These are phyloP conservation scores for Rhodotorula babjevae DNA, from an alignment of 768 basidiomycete species.

Conservation along the genomic window DNA sequence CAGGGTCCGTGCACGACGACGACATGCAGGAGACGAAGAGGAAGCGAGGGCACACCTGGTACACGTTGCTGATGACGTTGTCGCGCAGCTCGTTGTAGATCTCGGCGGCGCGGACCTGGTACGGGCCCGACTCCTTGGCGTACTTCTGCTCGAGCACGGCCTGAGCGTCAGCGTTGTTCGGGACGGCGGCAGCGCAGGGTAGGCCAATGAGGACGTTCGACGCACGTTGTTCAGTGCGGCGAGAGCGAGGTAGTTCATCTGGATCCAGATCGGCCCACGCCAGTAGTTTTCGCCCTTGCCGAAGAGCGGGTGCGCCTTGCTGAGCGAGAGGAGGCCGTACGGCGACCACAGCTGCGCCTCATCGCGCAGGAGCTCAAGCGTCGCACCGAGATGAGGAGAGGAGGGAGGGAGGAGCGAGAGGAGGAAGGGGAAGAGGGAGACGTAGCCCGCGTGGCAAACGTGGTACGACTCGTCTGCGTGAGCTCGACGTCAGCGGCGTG, in stretches of 20 bases:
- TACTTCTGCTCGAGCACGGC: slow-evolving; percentile 58
- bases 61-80: slow-evolving; percentile 81
- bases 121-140: slow-evolving; percentile 69
- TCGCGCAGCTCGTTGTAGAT: slow-evolving; percentile 75
- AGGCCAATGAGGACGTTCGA: too few species aligned
- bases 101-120: slow-evolving; percentile 65
- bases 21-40: not conserved
- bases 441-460: slow-evolving; percentile 83
- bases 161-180: not conserved
- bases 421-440: slow-evolving; percentile 89
- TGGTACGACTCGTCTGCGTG: slow-evolving; percentile 78
- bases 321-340: slow-evolving; percentile 82
- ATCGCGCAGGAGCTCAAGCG: slow-evolving; percentile 72
- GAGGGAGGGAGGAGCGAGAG: slow-evolving; percentile 69
- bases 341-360: slow-evolving; percentile 86
- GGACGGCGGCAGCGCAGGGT: not conserved
- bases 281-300: slow-evolving; percentile 94
- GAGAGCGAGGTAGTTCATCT: slow-evolving; percentile 91
- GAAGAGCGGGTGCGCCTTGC: slow-evolving; percentile 80
- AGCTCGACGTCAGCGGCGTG: not conserved
- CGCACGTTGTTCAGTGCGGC: slow-evolving; percentile 69
- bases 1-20: not conserved
- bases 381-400: slow-evolving; percentile 74
- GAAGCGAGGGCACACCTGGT: slow-evolving; percentile 51
- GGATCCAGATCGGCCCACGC: slow-evolving; percentile 94